phyloP scores from a whole-genome alignment of 495 filamentous ascomycete species.

The Tuber brumale region DNA sequence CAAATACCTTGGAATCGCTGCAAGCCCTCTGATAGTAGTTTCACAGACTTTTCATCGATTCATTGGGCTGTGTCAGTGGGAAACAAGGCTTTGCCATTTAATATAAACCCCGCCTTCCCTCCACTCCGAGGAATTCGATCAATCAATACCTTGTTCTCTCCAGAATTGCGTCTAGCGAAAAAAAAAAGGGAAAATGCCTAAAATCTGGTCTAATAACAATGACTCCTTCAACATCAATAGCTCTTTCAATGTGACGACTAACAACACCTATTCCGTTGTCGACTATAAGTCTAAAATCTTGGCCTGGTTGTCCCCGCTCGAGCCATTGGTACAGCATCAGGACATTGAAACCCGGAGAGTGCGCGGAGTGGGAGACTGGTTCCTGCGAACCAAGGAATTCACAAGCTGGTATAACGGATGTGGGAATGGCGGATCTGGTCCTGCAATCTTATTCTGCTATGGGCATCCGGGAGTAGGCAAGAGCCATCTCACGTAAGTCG shows the following conservation, averaged over 20 bases:
- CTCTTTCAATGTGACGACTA: no score
- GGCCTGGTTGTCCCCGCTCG: neutral
- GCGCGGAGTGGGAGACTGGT: neutral
- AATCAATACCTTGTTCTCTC: no score
- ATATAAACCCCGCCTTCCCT: no score
- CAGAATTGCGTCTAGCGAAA: no score
- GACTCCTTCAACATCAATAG: no score
- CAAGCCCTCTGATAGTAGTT: no score
- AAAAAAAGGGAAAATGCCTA: slow-evolving; percentile 11
- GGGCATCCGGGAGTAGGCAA: neutral
- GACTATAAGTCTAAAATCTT: neutral
- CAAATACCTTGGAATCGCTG: no score
- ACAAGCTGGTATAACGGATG: neutral
- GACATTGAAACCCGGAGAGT: neutral
- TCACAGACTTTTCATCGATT: no score
- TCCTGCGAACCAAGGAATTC: neutral
- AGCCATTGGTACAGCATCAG: neutral
- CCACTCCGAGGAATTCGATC: no score
- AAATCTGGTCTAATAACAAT: no score
- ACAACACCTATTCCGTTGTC: neutral
- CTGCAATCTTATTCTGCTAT: neutral
- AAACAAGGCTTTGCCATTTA: no score
- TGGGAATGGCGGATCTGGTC: neutral
- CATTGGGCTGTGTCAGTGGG: no score
- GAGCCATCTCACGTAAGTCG: neutral